Evolutionary conservation across 2,329 filamentous ascomycete species (phyloP), one percentile per base, ranked within the genome.

Genomic region (Cercospora zeina): DNA sequence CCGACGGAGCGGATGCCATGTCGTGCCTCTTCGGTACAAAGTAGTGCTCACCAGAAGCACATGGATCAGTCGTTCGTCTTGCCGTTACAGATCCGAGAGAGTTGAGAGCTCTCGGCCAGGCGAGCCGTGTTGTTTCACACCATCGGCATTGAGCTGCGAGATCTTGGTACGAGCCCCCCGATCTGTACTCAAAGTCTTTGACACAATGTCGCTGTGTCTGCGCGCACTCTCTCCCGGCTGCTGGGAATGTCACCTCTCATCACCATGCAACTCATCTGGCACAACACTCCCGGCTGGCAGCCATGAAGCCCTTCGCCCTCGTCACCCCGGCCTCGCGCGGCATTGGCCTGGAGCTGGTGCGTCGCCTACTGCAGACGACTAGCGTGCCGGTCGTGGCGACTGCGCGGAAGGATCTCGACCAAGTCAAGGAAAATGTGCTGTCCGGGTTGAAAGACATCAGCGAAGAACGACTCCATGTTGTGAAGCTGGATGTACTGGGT

Each of bases 291-390:
- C 24, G 7, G 13, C 19, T 19, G 21, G 21, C 53, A 55, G 53
- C 53, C 3, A 80, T 81, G 79, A 72, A 74, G 56, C 79, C 79
- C 13, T 82, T 80, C 79, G 76, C 76, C 14, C 72, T 85, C 16
- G 77, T 85, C 5, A 82, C 81, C 11, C 87, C 87, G 1, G 82
- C 85, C 31, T 88, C 85, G 7, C 78, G 85, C 65, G 86, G 87
- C 65, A 84, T 89, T 67, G 87, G 86, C 14, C 82, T 86, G 65
- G 82, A 85, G 45, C 76, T 89, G 30, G 82, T 85, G 1, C 80
- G 84, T 55, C 81, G 82, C 60, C 75, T 89, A 6, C 77, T 89
- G 7, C 75, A 79, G 59, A 84, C 81, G 9, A 87, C 85, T 7
- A 77, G 77, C 30, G 77, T 84, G 13, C 85, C 86, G 0, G 77